phyloP scores from a whole-genome alignment of 345 rosid genomes.

The Syzygium oleosum region DNA sequence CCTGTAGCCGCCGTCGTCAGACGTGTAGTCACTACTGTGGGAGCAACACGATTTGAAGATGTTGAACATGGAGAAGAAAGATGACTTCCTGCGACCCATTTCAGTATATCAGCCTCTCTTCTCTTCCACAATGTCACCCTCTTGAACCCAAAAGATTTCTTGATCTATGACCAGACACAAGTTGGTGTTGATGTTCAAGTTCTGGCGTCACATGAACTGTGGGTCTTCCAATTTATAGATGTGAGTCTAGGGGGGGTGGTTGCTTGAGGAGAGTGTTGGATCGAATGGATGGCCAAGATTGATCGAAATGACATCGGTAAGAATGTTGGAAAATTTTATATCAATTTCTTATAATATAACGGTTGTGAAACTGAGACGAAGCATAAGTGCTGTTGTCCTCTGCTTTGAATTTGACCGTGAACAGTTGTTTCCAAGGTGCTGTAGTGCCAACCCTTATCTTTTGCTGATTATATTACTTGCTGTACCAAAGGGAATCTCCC shows the following conservation, averaged over 20 bases:
- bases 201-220: background rate
- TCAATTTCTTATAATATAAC: background rate
- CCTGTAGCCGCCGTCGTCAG: conserved; percentile 42
- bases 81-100: conserved; percentile 15
- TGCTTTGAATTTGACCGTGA: conserved; percentile 11
- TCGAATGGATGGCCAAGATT: conserved; percentile 20
- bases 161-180: background rate
- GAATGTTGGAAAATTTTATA: background rate
- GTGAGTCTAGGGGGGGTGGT: background rate
- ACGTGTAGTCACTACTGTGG: conserved; percentile 27
- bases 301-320: background rate
- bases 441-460: background rate
- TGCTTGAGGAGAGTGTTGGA: background rate
- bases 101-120: background rate
- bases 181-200: conserved; percentile 5
- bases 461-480: background rate
- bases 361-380: conserved; percentile 8
- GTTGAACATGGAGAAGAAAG: conserved; percentile 26
- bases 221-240: background rate
- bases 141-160: background rate
- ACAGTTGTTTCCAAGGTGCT: background rate
- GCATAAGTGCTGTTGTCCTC: conserved; percentile 25
- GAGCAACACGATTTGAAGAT: conserved; percentile 61
- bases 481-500: background rate
- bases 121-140: background rate